Percentiles rank a stretch among this genome's conserved stretches.
phyloP scores from a whole-genome alignment of 2,329 filamentous ascomycete species.

The Epichloe baconii region DNA sequence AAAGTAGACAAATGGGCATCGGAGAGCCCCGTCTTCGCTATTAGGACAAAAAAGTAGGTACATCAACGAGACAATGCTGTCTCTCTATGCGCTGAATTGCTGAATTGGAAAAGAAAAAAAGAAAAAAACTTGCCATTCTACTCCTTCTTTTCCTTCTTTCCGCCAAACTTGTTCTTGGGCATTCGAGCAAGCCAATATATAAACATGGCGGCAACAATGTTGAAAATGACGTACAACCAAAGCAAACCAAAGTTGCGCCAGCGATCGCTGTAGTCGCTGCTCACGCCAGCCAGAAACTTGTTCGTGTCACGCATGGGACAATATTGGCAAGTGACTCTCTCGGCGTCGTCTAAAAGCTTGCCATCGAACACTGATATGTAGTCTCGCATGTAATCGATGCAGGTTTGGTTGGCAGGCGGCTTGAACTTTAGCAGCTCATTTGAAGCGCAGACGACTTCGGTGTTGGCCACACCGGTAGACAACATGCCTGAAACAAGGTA shows the following conservation, averaged over 20 bases:
- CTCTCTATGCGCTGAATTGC: neutral
- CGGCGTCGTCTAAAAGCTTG: constrained; percentile 34
- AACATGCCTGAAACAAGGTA: constrained; percentile 68
- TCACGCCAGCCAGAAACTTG: constrained; percentile 32
- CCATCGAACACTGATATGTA: constrained; percentile 40
- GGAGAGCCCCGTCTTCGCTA: no score
- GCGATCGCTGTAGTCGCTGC: constrained; percentile 40
- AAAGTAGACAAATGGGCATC: no score
- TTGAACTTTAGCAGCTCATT: constrained; percentile 60
- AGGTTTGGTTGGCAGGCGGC: constrained; percentile 45
- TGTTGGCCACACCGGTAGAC: constrained; percentile 55
- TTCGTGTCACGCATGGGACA: constrained; percentile 41
- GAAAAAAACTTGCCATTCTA: neutral
- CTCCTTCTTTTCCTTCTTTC: constrained; percentile 21
- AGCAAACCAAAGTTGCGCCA: constrained; percentile 59
- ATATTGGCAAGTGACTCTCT: constrained; percentile 40
- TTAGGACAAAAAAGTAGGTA: no score
- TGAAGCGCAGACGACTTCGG: constrained; percentile 47
- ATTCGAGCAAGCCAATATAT: constrained; percentile 43
- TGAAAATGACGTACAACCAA: constrained; percentile 46
- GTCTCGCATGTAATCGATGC: constrained; percentile 40
- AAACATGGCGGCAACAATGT: constrained; percentile 39
- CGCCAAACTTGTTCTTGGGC: constrained; percentile 30
- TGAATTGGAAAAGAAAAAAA: no score
- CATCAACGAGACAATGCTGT: neutral